These are phyloP conservation scores for Mycena alexandri DNA, from an alignment of 768 basidiomycete genomes.

Conservation along the genomic window DNA sequence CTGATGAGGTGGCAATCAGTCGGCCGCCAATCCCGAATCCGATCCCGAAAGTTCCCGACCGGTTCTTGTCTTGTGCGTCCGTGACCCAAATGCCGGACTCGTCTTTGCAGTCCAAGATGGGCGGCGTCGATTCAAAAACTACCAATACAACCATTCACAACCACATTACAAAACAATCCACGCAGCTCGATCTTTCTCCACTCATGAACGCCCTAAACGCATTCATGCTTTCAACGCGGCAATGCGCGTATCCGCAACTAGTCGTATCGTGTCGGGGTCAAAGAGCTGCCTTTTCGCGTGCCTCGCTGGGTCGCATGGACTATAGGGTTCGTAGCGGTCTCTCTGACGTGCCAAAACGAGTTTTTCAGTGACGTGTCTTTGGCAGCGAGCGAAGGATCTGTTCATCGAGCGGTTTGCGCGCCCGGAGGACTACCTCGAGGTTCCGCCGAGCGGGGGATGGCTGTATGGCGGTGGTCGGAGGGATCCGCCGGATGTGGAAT, in stretches of 20 bases:
- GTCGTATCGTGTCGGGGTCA: conserved; percentile 24
- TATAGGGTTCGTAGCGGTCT: background rate
- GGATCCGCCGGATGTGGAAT: conserved; percentile 1
- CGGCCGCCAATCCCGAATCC: too few relatives aligned
- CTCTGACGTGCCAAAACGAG: too few relatives aligned
- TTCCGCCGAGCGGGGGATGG: conserved; percentile 9
- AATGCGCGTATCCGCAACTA: conserved; percentile 28
- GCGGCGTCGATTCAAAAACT: too few relatives aligned
- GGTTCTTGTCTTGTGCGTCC: too few relatives aligned
- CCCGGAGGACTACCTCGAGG: conserved; percentile 14
- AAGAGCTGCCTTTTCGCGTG: conserved; percentile 16
- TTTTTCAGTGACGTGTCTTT: background rate
- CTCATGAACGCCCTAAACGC: conserved; percentile 14
- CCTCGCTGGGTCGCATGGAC: background rate
- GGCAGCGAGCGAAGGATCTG: conserved; percentile 15
- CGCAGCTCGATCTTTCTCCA: conserved; percentile 8
- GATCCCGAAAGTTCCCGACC: too few relatives aligned
- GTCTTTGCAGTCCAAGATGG: too few relatives aligned
- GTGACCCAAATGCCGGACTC: too few relatives aligned
- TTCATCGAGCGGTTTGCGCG: conserved; percentile 21
- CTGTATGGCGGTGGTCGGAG: background rate
- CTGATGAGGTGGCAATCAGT: too few relatives aligned
- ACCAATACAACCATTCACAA: conserved; percentile 15
- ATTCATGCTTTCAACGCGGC: conserved; percentile 22
- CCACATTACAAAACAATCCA: conserved; percentile 12